Base-by-base conservation (phyloP, 257 asterid species). In the Nicotiana attenuata region DNA sequence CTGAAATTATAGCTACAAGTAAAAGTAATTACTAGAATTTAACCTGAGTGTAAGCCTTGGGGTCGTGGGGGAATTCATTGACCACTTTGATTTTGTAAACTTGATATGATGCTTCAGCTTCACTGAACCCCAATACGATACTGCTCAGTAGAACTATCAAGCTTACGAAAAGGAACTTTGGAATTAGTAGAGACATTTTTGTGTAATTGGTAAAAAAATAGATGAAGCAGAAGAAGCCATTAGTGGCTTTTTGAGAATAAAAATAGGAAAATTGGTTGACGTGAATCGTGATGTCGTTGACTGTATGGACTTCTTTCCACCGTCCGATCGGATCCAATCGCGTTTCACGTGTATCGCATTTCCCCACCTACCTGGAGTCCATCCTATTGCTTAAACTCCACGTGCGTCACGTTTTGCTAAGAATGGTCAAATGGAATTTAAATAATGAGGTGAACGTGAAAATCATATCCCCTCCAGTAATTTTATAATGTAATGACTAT, bases 1-100 rank as follows among this genome's bases (percentile, higher is more conserved):
- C n/a, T n/a, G 20, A 69, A 68, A 38, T 26, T n/a, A 38, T n/a
- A n/a, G 5, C 10, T 41, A 10, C 22, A 7, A 69, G 33, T 41
- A 38, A 38, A 7, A 1, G 7, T 38, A 7, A 2, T 35, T 38
- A n/a, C 45, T 38, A 38, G 45, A 38, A 38, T 38, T 38, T 38
- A 47, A 71, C 78, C 78, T 71, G 60, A 50, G 78, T 71, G 78
- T 71, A 71, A 45, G 78, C 78, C 47, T 45, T 3, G 78, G 78
- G 61, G 22, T 73, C 78, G 60, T 73, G 78, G 24, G 78, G 78
- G 7, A 73, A 73, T 73, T 73, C 78, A 47, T 73, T 45, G 78
- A 73, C 29, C 20, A 73, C 78, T 73, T 73, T 3, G 61, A 45
- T 22, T 45, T 73, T 22, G 78, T 47, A 73, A 47, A 16, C 78